Percentiles rank a stretch among this genome's conserved stretches.
Conservation (phyloP, 2,329 filamentous ascomycete species). For the Sclerotinia borealis region DNA sequence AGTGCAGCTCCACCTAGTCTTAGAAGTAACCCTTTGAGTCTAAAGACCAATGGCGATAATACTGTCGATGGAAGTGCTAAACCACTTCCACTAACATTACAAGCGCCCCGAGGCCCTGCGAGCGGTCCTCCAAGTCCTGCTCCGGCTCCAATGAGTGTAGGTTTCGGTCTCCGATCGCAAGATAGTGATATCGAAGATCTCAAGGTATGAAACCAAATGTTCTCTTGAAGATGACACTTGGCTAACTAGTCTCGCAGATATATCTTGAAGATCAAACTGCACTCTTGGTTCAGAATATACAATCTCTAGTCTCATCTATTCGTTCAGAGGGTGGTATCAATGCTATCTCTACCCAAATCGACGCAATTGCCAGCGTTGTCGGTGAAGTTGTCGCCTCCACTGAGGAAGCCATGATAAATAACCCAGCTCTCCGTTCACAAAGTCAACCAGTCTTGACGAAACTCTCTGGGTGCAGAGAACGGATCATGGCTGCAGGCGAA, state of each 20-base stretch:
- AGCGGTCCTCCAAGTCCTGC: slow-evolving; percentile 6
- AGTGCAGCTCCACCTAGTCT: neutral
- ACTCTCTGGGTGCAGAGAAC: slow-evolving; percentile 57
- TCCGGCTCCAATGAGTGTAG: slow-evolving; percentile 32
- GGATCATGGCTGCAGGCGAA: slow-evolving; percentile 57
- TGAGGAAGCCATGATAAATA: slow-evolving; percentile 48
- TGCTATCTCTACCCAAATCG: slow-evolving; percentile 63
- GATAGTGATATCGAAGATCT: slow-evolving; percentile 52
- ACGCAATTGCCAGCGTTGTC: slow-evolving; percentile 64
- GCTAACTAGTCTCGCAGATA: slow-evolving; percentile 42
- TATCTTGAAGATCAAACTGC: slow-evolving; percentile 82
- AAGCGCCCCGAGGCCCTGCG: slow-evolving; percentile 7
- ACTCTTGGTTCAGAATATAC: slow-evolving; percentile 70
- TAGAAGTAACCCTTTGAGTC: neutral
- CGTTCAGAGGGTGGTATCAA: slow-evolving; percentile 57
- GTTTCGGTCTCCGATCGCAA: slow-evolving; percentile 37
- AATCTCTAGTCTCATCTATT: slow-evolving; percentile 70
- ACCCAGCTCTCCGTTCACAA: slow-evolving; percentile 46
- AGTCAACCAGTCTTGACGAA: slow-evolving; percentile 46
- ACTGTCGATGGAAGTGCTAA: slow-evolving; percentile 30
- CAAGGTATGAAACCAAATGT: slow-evolving; percentile 41
- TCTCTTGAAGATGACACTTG: neutral
- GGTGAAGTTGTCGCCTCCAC: slow-evolving; percentile 63
- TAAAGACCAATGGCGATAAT: slow-evolving; percentile 3
- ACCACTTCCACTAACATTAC: slow-evolving; percentile 9